Conservation (phyloP, 495 filamentous ascomycete species). For the Beverwykella pulmonaria region DNA sequence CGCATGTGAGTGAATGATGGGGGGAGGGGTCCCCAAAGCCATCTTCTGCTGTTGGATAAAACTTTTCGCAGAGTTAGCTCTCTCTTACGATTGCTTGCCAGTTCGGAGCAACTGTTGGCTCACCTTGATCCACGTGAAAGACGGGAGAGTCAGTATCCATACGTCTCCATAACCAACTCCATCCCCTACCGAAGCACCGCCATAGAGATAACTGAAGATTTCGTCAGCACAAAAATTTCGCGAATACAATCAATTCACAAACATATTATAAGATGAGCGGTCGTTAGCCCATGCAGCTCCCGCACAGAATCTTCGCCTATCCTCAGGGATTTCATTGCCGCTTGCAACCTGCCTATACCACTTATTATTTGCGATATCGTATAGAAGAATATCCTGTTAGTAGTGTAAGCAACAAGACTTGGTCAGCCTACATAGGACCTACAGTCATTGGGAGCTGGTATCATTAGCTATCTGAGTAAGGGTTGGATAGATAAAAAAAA, state of each 20-base stretch:
- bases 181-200: conserved; percentile 50
- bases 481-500: no score
- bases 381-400: conserved; percentile 49
- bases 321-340: conserved; percentile 51
- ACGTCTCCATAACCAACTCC: conserved; percentile 57
- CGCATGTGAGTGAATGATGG: conserved; percentile 52
- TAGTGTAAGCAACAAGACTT: conserved; percentile 22
- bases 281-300: conserved; percentile 56
- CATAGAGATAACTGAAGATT: conserved; percentile 54
- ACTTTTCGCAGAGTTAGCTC: conserved; percentile 3
- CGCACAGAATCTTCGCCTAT: conserved; percentile 56
- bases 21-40: conserved; percentile 40
- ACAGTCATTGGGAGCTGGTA: conserved; percentile 10
- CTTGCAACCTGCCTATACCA: conserved; percentile 59
- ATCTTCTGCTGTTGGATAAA: conserved; percentile 20
- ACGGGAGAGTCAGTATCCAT: conserved; percentile 58
- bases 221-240: background rate
- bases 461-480: no score
- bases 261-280: conserved; percentile 59
- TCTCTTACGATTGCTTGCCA: no score
- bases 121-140: conserved; percentile 58
- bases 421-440: background rate
- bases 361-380: conserved; percentile 52
- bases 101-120: background rate
- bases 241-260: background rate